These are phyloP conservation scores for Penicillium simplicissimum DNA, from an alignment of 495 filamentous ascomycete species.

Conservation along the genomic window DNA sequence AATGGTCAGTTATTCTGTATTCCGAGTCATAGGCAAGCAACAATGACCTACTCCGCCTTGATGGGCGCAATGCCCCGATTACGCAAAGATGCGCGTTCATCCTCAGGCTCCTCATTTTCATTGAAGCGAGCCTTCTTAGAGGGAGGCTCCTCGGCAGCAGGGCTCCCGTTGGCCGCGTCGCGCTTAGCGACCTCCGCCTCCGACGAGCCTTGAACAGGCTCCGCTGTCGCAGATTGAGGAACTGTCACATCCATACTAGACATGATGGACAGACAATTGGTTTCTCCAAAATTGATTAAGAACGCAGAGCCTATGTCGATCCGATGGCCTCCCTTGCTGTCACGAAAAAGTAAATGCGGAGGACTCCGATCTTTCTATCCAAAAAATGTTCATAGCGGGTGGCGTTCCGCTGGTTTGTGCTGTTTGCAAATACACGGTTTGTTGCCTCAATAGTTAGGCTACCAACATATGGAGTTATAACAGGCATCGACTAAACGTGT, in stretches of 20 bases:
- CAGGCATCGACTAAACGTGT: too few species aligned
- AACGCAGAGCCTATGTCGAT: background rate
- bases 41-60: constrained; percentile 71
- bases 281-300: background rate
- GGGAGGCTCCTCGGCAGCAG: constrained; percentile 46
- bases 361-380: constrained; percentile 3
- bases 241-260: constrained; percentile 16
- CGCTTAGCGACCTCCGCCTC: constrained; percentile 19
- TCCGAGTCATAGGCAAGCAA: background rate
- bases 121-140: constrained; percentile 63
- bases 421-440: constrained; percentile 1
- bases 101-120: constrained; percentile 28
- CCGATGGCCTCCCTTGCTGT: background rate
- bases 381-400: constrained; percentile 1
- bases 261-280: background rate
- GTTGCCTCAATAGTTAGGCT: background rate
- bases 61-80: constrained; percentile 75
- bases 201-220: constrained; percentile 9
- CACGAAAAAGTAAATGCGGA: background rate
- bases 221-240: constrained; percentile 12
- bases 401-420: constrained; percentile 5
- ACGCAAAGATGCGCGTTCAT: constrained; percentile 40
- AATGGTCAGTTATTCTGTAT: constrained; percentile 8
- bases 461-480: background rate
- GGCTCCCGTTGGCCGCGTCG: constrained; percentile 14